phyloP scores from a whole-genome alignment of 768 basidiomycete genomes.

The Mycena rebaudengoi region DNA sequence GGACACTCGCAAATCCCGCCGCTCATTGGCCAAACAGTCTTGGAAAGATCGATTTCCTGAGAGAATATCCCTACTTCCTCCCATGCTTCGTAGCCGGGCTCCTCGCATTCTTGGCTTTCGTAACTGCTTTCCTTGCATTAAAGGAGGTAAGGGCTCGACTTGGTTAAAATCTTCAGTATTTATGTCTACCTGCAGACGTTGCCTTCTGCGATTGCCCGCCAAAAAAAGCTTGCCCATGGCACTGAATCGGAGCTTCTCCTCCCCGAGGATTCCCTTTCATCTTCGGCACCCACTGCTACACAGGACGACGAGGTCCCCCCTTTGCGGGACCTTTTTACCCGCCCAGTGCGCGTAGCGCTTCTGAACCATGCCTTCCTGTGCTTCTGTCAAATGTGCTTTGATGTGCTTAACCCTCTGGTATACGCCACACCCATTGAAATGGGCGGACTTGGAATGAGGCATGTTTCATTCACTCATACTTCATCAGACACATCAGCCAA shows the following conservation, averaged over 20 bases:
- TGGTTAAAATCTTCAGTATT: background rate
- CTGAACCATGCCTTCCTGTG: conserved; percentile 9
- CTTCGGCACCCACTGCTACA: background rate
- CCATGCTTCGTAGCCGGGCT: conserved; percentile 23
- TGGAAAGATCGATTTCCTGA: conserved; percentile 17
- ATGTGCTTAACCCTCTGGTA: conserved; percentile 25
- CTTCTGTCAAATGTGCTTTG: conserved; percentile 20
- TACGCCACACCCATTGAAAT: conserved; percentile 54
- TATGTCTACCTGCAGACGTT: conserved; percentile 8
- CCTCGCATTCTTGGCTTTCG: conserved; percentile 22
- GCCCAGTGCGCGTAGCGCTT: conserved; percentile 15
- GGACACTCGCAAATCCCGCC: conserved; percentile 25
- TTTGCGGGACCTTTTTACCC: conserved; percentile 15
- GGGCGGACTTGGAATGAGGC: conserved; percentile 58
- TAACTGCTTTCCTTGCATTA: conserved; percentile 19
- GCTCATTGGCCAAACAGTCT: conserved; percentile 18
- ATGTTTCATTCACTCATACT: background rate
- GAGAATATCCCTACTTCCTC: conserved; percentile 30
- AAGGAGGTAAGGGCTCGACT: conserved; percentile 25
- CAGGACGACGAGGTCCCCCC: background rate
- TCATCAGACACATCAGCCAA: no score
- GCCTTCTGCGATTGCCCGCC: conserved; percentile 9
- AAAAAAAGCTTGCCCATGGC: conserved; percentile 21
- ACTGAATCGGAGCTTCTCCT: conserved; percentile 20
- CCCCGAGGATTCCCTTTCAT: background rate